A percentile compares a stretch with the other conserved stretches of the same genome.
Conservation (phyloP, 768 basidiomycete genomes). For the Thelephora ganbajun region DNA sequence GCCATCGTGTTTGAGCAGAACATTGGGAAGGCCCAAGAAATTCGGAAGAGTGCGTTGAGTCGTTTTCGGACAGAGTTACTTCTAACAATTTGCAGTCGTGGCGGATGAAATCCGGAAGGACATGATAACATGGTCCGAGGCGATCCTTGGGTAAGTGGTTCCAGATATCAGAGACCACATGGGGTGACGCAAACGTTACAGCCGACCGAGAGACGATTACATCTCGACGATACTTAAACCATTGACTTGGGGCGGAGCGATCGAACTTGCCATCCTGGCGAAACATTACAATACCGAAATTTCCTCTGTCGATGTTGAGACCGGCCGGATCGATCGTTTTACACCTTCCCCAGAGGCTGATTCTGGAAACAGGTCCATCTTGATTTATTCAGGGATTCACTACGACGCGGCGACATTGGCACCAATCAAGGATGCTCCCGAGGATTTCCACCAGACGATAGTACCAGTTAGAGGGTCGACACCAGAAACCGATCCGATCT, state of each 20-base stretch:
- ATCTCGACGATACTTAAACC: slow-evolving; percentile 70
- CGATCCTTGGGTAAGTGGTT: slow-evolving; percentile 63
- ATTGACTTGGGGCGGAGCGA: slow-evolving; percentile 88
- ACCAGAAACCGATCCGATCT: slow-evolving; percentile 36
- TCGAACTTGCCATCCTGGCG: slow-evolving; percentile 80
- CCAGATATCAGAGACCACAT: background rate
- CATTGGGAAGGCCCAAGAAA: slow-evolving; percentile 48
- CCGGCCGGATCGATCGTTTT: slow-evolving; percentile 79
- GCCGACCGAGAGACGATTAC: slow-evolving; percentile 51
- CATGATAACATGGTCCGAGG: slow-evolving; percentile 65
- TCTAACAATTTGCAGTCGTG: slow-evolving; percentile 39
- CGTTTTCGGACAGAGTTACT: background rate
- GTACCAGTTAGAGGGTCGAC: slow-evolving; percentile 48
- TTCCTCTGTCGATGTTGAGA: slow-evolving; percentile 82
- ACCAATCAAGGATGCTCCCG: slow-evolving; percentile 59
- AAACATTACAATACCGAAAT: slow-evolving; percentile 78
- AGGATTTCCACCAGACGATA: slow-evolving; percentile 78
- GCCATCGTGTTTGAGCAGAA: slow-evolving; percentile 80
- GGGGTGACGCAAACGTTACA: slow-evolving; percentile 16
- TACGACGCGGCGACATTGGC: slow-evolving; percentile 86
- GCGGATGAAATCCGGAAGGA: slow-evolving; percentile 68
- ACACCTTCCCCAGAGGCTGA: slow-evolving; percentile 33
- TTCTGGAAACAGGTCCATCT: slow-evolving; percentile 30
- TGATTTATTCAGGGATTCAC: slow-evolving; percentile 95
- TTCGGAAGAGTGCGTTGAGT: slow-evolving; percentile 53